Conservation (phyloP, 345 rosid genomes). For the Aurinia saxatilis region DNA sequence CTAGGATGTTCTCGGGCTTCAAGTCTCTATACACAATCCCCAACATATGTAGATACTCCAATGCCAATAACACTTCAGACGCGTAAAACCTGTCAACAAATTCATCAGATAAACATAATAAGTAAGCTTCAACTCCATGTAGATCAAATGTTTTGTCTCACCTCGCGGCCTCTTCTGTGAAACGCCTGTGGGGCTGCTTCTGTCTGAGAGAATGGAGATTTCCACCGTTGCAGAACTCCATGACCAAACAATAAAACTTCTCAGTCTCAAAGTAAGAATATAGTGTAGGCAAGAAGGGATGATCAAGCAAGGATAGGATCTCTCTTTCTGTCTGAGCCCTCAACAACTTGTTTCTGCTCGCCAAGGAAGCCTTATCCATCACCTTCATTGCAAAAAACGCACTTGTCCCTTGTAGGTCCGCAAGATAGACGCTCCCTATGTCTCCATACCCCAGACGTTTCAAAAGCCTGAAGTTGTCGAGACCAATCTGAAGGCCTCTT, state of each 20-base stretch:
- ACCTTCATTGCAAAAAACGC: constrained; percentile 78
- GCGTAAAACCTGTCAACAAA: constrained; percentile 59
- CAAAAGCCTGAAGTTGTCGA: constrained; percentile 66
- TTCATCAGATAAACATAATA: constrained; percentile 6
- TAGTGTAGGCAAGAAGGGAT: constrained; percentile 64
- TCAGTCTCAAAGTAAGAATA: constrained; percentile 76
- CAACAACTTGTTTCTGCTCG: constrained; percentile 77
- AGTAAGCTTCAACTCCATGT: constrained; percentile 1
- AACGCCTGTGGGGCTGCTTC: constrained; percentile 58
- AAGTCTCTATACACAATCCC: constrained; percentile 88
- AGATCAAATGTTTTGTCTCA: constrained; percentile 12
- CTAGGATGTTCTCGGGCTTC: constrained; percentile 88
- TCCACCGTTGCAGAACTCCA: constrained; percentile 82
- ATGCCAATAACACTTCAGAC: constrained; percentile 84
- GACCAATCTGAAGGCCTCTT: constrained; percentile 47
- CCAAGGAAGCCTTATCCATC: constrained; percentile 81
- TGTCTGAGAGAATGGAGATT: constrained; percentile 81
- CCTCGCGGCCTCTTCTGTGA: constrained; percentile 69
- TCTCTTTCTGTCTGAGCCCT: constrained; percentile 66
- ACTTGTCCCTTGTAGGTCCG: constrained; percentile 63
- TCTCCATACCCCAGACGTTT: constrained; percentile 90
- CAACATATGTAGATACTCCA: constrained; percentile 89
- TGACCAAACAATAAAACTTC: constrained; percentile 62
- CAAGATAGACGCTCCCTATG: constrained; percentile 76
- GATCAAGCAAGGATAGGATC: constrained; percentile 58